These are phyloP conservation scores for Mitragyna speciosa DNA, from an alignment of 257 asterid genomes.

Conservation along the genomic window DNA sequence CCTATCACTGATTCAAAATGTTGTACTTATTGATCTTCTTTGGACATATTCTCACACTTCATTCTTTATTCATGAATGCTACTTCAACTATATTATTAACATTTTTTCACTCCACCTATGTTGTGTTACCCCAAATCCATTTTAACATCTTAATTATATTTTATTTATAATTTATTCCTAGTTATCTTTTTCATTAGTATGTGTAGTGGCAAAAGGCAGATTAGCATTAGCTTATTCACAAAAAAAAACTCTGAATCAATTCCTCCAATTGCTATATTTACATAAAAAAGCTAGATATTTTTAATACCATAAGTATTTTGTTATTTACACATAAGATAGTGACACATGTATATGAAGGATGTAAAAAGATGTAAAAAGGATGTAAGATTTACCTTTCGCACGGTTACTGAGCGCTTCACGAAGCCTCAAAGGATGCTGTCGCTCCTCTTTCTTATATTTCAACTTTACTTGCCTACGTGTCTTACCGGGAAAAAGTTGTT, in stretches of 20 bases:
- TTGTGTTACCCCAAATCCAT: background rate
- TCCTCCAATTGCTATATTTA: background rate
- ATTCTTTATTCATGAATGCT: background rate
- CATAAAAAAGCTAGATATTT: no score
- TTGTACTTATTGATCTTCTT: background rate
- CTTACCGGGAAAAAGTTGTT: conserved; percentile 78
- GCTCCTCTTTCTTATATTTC: conserved; percentile 87
- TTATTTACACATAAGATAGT: no score
- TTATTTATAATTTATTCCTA: background rate
- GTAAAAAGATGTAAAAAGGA: background rate
- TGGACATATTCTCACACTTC: background rate
- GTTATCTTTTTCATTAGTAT: background rate
- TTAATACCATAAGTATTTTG: no score
- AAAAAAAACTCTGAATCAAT: background rate
- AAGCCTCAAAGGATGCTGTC: conserved; percentile 66
- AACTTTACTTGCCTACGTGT: conserved; percentile 62
- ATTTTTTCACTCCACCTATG: background rate
- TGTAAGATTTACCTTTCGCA: conserved; percentile 43
- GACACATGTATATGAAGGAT: background rate
- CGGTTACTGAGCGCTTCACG: conserved; percentile 76
- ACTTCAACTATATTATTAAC: background rate
- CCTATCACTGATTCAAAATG: background rate
- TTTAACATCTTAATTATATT: background rate
- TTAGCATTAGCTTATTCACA: background rate
- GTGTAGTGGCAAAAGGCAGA: background rate